Evolutionary conservation across 2,329 filamentous ascomycete genomes (phyloP).

Genomic region (Dothideomycetes sp.): DNA sequence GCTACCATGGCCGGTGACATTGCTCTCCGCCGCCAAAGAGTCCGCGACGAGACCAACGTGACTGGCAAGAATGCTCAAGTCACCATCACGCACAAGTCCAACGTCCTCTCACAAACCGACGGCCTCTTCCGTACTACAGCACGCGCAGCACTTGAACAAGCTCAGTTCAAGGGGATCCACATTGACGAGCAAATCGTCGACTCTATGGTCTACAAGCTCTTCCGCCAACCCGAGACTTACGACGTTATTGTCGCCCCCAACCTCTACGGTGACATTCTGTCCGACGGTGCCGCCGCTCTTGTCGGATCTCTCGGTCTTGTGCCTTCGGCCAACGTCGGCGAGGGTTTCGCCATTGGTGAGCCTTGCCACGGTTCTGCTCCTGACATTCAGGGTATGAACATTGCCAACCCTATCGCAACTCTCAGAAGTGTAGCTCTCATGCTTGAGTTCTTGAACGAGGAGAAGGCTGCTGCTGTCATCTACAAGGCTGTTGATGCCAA

Average conservation of each 20-base stretch:
- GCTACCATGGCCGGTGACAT: conserved; percentile 92
- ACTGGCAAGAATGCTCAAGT: conserved; percentile 66
- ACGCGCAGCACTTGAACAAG: conserved; percentile 58
- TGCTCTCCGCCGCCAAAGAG: conserved; percentile 73
- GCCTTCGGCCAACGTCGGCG: conserved; percentile 88
- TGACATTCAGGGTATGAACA: conserved; percentile 84
- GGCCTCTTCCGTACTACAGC: conserved; percentile 83
- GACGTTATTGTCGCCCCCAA: conserved; percentile 98
- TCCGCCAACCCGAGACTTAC: conserved; percentile 89
- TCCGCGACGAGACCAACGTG: conserved; percentile 51
- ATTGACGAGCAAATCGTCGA: conserved; percentile 98
- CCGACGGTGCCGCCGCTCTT: conserved; percentile 87
- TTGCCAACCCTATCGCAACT: conserved; percentile 95
- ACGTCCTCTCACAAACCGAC: conserved; percentile 93
- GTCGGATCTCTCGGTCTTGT: conserved; percentile 89
- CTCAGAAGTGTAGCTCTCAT: conserved; percentile 84
- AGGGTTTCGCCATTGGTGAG: conserved; percentile 91
- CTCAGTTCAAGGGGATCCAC: conserved; percentile 54
- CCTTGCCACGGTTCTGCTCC: conserved; percentile 94
- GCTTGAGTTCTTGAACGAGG: conserved; percentile 89
- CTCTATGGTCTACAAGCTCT: conserved; percentile 99
- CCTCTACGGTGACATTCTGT: conserved; percentile 93
- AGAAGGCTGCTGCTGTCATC: conserved; percentile 77
- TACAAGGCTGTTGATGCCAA: conserved; percentile 88
- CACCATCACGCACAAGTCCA: conserved; percentile 97